Evolutionary conservation across 2,329 filamentous ascomycete genomes (phyloP), one percentile per base, ranked within the genome.

Genomic region (Botryosphaeria dothidea): DNA sequence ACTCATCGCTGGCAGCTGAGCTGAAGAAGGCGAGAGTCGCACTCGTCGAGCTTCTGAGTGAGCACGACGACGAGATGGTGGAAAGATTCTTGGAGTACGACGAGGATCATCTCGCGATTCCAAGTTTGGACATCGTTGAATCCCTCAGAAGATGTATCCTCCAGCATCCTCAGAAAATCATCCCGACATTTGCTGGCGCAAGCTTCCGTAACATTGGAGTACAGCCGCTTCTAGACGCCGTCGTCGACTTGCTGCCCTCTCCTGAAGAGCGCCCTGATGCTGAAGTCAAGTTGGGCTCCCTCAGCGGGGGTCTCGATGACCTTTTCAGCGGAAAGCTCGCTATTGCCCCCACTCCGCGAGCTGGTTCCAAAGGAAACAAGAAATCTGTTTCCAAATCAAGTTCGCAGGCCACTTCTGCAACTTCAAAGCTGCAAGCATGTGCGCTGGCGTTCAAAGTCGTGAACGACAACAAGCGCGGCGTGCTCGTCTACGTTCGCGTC

Each of bases 151-250:
- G 88, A 51, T 89, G 88, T 43, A 86, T 96, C 5, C 82, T 89
- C 5, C 82, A 83, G 52, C 86, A 88, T 0, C 85, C 90, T 9
- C 92, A 92, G 58, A 82, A 80, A n/a, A 82, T 96, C 19, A 90
- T 95, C 48, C 94, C 94, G 0, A 85, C 97, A 0, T 96, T 97
- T 77, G 92, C 92, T 0, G 94, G 94, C 2, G 93, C 94, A 4
- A 97, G 93, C 76, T 93, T 98, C 77, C 88, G 91, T 46, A 97
- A 98, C 69, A 92, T 98, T 67, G 95, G 95, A 7, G 93, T 98
- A 3, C 92, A 97, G 75, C 92, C 93, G 29, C 82, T 99, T 23
- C 85, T 98, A 62, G 93, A 98, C 75, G 92, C 92, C 41, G 88
- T 98, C 13, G 87, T 92, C 8, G 92, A 97, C 72, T 89, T 97